Evolutionary conservation across 2,329 filamentous ascomycete species (phyloP).

Genomic region (Coniella lustricola): DNA sequence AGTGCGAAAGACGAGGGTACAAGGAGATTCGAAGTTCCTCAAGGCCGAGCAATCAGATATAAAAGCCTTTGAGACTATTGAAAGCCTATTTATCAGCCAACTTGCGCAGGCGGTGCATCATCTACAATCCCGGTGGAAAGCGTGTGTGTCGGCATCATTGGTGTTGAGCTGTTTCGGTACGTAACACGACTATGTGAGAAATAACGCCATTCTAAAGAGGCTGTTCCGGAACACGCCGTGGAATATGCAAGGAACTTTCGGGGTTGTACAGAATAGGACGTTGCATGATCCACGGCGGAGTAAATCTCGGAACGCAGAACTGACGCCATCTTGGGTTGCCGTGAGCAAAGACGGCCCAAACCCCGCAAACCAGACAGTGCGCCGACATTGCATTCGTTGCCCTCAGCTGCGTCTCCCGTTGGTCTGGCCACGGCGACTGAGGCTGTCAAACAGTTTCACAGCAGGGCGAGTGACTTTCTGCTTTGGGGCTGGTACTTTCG

Average conservation of each 20-base stretch:
- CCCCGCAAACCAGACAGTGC: conserved; percentile 12
- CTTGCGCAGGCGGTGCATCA: not conserved
- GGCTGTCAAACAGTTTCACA: not conserved
- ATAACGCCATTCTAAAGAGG: no score
- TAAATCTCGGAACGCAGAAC: conserved; percentile 20
- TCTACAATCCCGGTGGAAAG: no score
- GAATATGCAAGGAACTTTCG: not conserved
- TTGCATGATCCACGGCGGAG: conserved; percentile 16
- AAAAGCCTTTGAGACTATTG: no score
- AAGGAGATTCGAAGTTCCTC: no score
- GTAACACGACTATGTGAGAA: not conserved
- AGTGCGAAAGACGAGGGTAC: no score
- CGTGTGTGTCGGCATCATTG: not conserved
- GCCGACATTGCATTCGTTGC: conserved; percentile 21
- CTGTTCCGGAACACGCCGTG: no score
- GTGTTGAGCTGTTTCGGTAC: not conserved
- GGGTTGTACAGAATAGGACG: no score
- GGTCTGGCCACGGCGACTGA: not conserved
- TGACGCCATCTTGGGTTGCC: conserved; percentile 14
- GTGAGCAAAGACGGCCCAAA: conserved; percentile 15
- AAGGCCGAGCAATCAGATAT: no score
- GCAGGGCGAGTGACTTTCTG: not conserved
- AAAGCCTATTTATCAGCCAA: not conserved
- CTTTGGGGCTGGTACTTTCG: no score
- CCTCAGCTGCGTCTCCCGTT: not conserved